phyloP scores from a whole-genome alignment of 192 early-diverging fungal species.

The Umbelopsis sp. region DNA sequence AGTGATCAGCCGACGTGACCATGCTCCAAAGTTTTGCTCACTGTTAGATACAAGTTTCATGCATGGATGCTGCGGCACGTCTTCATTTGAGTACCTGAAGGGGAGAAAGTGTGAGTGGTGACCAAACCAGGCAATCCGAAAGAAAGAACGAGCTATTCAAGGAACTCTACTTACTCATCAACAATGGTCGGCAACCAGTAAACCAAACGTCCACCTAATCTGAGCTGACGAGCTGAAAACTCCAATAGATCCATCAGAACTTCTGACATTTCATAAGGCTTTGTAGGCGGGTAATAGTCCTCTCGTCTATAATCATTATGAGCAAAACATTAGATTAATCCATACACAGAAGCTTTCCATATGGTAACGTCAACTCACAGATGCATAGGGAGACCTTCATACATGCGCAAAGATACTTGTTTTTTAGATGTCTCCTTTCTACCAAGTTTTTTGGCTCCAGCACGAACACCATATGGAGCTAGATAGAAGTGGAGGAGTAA shows the following conservation, averaged over 20 bases:
- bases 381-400: conserved; percentile 48
- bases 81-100: conserved; percentile 62
- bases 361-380: conserved; percentile 30
- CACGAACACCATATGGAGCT: conserved; percentile 96
- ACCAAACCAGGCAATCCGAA: too few species aligned
- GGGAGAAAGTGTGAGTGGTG: neutral
- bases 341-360: neutral
- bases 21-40: conserved; percentile 93
- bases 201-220: conserved; percentile 82
- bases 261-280: conserved; percentile 93
- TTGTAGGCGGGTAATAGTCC: conserved; percentile 87
- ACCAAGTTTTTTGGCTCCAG: conserved; percentile 92
- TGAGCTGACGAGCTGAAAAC: conserved; percentile 80
- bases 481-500: neutral
- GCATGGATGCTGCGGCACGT: conserved; percentile 82
- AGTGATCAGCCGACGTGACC: conserved; percentile 89
- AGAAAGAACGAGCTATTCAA: neutral
- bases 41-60: conserved; percentile 86
- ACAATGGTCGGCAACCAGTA: conserved; percentile 96
- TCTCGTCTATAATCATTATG: conserved; percentile 34
- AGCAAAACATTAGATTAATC: neutral
- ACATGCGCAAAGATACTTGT: conserved; percentile 39
- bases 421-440: conserved; percentile 54
- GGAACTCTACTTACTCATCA: conserved; percentile 59
- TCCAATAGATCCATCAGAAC: conserved; percentile 82